Conservation (phyloP, 2,329 filamentous ascomycete genomes). For the Lojkania enalia region DNA sequence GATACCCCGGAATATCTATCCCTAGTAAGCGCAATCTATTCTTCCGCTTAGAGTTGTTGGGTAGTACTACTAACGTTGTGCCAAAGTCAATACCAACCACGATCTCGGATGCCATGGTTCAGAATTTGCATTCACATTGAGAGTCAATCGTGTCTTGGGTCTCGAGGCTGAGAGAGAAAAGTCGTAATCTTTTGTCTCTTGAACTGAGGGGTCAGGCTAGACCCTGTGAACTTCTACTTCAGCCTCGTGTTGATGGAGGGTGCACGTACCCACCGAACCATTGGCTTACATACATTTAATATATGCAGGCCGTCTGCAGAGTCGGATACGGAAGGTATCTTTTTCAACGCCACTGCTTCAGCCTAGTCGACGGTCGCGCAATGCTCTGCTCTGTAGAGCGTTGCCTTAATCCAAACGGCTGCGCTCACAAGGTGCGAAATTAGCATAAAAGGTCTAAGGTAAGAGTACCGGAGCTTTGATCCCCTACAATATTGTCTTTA, state of each 20-base stretch:
- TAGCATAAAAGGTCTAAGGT: constrained; percentile 28
- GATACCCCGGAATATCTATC: constrained; percentile 34
- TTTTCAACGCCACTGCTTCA: too few relatives aligned
- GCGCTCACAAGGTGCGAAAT: constrained; percentile 15
- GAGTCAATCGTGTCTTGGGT: background rate
- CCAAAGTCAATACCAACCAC: constrained; percentile 38
- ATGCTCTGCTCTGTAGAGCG: too few relatives aligned
- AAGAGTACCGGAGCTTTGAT: too few relatives aligned
- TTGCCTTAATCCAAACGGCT: too few relatives aligned
- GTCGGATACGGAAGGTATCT: too few relatives aligned
- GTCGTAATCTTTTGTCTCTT: background rate
- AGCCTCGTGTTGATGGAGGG: background rate
- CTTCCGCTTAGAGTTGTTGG: background rate
- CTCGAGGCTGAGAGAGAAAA: background rate
- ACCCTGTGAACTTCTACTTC: background rate
- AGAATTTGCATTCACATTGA: too few relatives aligned
- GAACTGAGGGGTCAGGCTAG: background rate
- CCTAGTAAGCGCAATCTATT: constrained; percentile 2
- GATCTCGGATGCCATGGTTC: constrained; percentile 6
- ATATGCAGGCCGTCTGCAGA: too few relatives aligned
- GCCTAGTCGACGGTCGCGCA: too few relatives aligned
- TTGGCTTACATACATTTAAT: too few relatives aligned
- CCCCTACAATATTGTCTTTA: too few relatives aligned
- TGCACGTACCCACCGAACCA: too few relatives aligned
- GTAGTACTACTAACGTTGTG: constrained; percentile 28